phyloP scores from a whole-genome alignment of 306 rosid genomes.

The Ormosia semicastrata region DNA sequence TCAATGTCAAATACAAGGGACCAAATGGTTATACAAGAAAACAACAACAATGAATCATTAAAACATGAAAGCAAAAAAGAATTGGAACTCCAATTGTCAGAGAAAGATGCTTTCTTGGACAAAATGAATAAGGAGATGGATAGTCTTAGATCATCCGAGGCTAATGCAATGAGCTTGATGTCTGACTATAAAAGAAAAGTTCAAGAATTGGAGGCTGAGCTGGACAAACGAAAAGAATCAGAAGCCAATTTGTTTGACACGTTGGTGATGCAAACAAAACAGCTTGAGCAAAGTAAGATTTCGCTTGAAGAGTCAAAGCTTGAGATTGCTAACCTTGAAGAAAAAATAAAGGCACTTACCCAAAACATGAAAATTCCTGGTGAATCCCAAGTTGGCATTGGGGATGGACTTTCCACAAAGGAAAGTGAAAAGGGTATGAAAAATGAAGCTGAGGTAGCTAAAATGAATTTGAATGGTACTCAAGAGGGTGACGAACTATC shows the following conservation, averaged over 20 bases:
- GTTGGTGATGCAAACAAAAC: slow-evolving; percentile 55
- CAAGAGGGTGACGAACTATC: slow-evolving; percentile 28
- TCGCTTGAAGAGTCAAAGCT: slow-evolving; percentile 59
- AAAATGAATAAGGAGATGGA: slow-evolving; percentile 26
- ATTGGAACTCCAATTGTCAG: slow-evolving; percentile 28
- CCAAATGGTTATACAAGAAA: slow-evolving; percentile 1
- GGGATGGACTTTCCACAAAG: not conserved
- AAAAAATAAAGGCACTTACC: slow-evolving; percentile 22
- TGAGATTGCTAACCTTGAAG: slow-evolving; percentile 46
- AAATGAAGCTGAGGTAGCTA: slow-evolving; percentile 27
- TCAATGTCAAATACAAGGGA: not conserved
- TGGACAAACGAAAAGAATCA: slow-evolving; percentile 46
- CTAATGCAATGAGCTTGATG: slow-evolving; percentile 19
- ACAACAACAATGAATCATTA: slow-evolving; percentile 12
- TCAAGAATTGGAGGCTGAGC: slow-evolving; percentile 50
- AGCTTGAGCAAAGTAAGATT: slow-evolving; percentile 55
- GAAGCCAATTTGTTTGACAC: slow-evolving; percentile 61
- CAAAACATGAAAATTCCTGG: not conserved
- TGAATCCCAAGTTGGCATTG: slow-evolving; percentile 2
- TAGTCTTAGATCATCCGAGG: slow-evolving; percentile 39
- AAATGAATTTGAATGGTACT: slow-evolving; percentile 4
- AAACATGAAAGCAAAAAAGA: slow-evolving; percentile 36
- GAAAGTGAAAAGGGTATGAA: slow-evolving; percentile 8
- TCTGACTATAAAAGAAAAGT: slow-evolving; percentile 33
- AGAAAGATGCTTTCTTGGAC: slow-evolving; percentile 22